Conservation (phyloP, 2,329 filamentous ascomycete species). For the Neurospora sp. region DNA sequence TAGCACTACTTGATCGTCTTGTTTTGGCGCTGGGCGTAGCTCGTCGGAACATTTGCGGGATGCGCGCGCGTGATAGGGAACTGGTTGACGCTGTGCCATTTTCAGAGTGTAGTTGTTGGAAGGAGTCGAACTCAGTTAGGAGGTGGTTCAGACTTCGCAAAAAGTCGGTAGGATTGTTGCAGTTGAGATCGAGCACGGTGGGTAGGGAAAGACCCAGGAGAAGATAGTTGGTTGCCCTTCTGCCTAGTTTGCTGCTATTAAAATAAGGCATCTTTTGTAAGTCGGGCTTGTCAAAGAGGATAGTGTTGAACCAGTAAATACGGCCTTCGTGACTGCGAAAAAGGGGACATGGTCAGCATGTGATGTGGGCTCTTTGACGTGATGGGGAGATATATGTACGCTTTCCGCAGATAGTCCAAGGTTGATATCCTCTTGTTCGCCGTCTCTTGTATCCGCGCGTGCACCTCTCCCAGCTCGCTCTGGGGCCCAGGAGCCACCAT, state of each 20-base stretch:
- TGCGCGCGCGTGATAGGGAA: constrained; percentile 64
- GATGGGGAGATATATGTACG: constrained; percentile 45
- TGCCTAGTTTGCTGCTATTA: constrained; percentile 70
- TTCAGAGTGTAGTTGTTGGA: constrained; percentile 76
- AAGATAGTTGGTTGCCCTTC: constrained; percentile 87
- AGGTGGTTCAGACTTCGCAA: constrained; percentile 78
- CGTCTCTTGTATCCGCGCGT: constrained; percentile 68
- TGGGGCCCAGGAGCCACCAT: constrained; percentile 25
- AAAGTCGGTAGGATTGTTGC: constrained; percentile 71
- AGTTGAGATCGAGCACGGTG: constrained; percentile 78
- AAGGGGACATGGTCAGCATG: constrained; percentile 4
- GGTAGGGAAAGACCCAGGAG: constrained; percentile 87
- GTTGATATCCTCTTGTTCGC: constrained; percentile 91
- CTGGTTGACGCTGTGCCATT: constrained; percentile 59
- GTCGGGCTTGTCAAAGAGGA: constrained; percentile 79
- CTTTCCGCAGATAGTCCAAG: constrained; percentile 82
- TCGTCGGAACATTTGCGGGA: constrained; percentile 76
- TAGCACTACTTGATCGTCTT: constrained; percentile 39
- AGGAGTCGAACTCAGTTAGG: constrained; percentile 84
- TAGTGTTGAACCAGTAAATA: constrained; percentile 97
- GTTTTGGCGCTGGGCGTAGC: constrained; percentile 47
- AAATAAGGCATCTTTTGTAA: constrained; percentile 77
- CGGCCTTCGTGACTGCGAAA: constrained; percentile 71
- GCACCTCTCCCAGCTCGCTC: constrained; percentile 38
- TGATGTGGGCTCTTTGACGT: background rate